A percentile compares a stretch with the other conserved stretches of the same genome.
phyloP scores from a whole-genome alignment of 2,329 filamentous ascomycete species.

The Aureobasidium subglaciale region DNA sequence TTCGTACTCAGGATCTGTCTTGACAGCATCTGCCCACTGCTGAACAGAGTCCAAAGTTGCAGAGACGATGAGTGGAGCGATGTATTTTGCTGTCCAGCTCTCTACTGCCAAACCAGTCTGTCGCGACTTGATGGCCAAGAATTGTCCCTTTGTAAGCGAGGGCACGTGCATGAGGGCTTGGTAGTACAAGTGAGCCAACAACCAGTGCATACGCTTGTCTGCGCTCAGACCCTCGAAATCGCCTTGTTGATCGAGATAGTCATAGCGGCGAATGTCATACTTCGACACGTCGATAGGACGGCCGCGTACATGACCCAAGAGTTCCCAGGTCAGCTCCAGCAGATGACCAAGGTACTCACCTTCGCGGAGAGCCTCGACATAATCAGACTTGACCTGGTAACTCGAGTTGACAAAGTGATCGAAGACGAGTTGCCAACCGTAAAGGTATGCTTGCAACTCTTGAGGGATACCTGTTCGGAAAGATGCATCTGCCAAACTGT shows the following conservation, averaged over 20 bases:
- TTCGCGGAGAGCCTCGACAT: constrained; percentile 70
- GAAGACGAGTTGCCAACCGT: constrained; percentile 86
- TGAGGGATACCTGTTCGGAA: constrained; percentile 61
- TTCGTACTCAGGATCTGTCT: constrained; percentile 38
- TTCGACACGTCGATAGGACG: constrained; percentile 64
- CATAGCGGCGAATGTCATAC: constrained; percentile 61
- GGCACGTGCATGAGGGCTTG: constrained; percentile 69
- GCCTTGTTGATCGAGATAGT: constrained; percentile 25
- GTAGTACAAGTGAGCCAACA: constrained; percentile 82
- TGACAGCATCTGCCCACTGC: constrained; percentile 51
- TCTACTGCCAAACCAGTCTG: constrained; percentile 76
- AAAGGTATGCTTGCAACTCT: constrained; percentile 67
- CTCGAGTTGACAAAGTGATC: constrained; percentile 61
- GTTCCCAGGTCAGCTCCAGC: constrained; percentile 73
- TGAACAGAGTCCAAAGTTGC: constrained; percentile 61
- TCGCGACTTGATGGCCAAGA: constrained; percentile 67
- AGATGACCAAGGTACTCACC: constrained; percentile 62
- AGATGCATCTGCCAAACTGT: constrained; percentile 57
- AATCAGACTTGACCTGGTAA: constrained; percentile 74
- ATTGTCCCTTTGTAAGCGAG: constrained; percentile 76
- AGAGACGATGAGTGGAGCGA: constrained; percentile 63
- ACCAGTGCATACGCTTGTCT: constrained; percentile 71
- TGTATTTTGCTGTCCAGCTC: constrained; percentile 74
- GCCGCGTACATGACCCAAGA: constrained; percentile 70
- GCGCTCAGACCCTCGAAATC: constrained; percentile 45